These are phyloP conservation scores for Trametes cubensis DNA, from an alignment of 768 basidiomycete species.

Conservation along the genomic window DNA sequence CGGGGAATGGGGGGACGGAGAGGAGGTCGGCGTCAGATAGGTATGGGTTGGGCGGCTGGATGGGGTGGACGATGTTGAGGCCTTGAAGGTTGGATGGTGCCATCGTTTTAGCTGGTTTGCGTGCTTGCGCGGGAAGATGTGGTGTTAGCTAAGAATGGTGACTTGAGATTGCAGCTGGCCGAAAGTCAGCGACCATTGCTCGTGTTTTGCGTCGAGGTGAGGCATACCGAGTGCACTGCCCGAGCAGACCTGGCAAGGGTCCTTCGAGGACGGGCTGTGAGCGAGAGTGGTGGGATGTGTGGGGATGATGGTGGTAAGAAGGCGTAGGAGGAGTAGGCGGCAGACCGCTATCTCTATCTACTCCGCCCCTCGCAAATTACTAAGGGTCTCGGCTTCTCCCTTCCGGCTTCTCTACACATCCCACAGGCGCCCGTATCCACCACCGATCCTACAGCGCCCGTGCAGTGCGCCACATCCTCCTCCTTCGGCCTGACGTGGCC, in stretches of 20 bases:
- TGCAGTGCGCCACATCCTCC: neutral
- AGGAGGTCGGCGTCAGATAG: constrained; percentile 58
- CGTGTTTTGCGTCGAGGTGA: neutral
- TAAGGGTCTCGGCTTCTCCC: constrained; percentile 13
- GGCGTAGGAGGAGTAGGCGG: neutral
- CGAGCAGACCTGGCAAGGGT: neutral
- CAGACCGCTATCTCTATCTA: constrained; percentile 21
- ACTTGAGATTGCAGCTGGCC: neutral
- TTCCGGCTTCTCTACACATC: constrained; percentile 15
- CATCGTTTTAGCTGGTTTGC: constrained; percentile 43
- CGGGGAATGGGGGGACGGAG: constrained; percentile 64
- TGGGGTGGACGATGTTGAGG: constrained; percentile 75
- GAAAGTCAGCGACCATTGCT: no score
- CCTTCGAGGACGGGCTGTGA: neutral
- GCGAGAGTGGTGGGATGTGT: neutral
- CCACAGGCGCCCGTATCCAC: neutral
- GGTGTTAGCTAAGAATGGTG: neutral
- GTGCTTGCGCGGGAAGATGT: constrained; percentile 18
- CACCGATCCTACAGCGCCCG: neutral
- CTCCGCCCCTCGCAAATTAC: constrained; percentile 12
- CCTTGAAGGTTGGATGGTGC: constrained; percentile 70
- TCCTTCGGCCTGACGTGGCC: neutral
- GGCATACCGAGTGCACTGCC: constrained; percentile 18
- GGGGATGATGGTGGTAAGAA: constrained; percentile 20
- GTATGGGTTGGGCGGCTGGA: constrained; percentile 41